Evolutionary conservation across 495 filamentous ascomycete species (phyloP), one percentile per base, ranked within the genome.

Genomic region (Podospora sp.): DNA sequence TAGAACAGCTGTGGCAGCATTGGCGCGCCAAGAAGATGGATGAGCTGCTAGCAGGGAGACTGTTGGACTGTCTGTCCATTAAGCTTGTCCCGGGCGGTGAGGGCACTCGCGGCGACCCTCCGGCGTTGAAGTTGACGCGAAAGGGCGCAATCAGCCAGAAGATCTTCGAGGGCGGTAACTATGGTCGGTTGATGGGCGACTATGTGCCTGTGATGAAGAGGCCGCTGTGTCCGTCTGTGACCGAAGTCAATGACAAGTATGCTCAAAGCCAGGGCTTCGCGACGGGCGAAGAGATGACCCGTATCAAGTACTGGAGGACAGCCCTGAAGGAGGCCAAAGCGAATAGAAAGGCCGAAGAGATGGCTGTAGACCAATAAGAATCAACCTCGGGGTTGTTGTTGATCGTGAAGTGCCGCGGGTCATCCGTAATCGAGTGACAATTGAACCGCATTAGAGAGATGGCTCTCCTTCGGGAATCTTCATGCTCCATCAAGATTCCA

Each of bases 21-120:
- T 99, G 94, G 94, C 86, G 92, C 68, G 83, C 87, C 72, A 82
- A 84, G 53, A 97, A 96, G 83, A 91, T 99, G 56, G 93, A 97
- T 70, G 94, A 97, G 82, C 79, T 96, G 33, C 78, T 97, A 55
- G 87, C 90, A 0, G 85, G 84, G 59, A 83, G 81, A 26, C 78
- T 98, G 68, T 74, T 97, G 51, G 85, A 90, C 67, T 64, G 88
- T 50, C 81, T 89, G 11, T 80, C 87, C 24, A 75, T 69, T 11
- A 87, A 88, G 71, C 84, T 86, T 2, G 73, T 82, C 24, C 65
- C 76, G 29, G 65, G 62, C 9, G 61, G 65, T 59, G 25, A 40
- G 59, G 64, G 69, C 16, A 61, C 40, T 2, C 9, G 16, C 5
- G 40, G 40, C 2, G 2, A 12, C 16, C 40, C 40, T 14, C 40